These are phyloP conservation scores for Epichloe bromicola DNA, from an alignment of 2,329 filamentous ascomycete genomes.

Conservation along the genomic window DNA sequence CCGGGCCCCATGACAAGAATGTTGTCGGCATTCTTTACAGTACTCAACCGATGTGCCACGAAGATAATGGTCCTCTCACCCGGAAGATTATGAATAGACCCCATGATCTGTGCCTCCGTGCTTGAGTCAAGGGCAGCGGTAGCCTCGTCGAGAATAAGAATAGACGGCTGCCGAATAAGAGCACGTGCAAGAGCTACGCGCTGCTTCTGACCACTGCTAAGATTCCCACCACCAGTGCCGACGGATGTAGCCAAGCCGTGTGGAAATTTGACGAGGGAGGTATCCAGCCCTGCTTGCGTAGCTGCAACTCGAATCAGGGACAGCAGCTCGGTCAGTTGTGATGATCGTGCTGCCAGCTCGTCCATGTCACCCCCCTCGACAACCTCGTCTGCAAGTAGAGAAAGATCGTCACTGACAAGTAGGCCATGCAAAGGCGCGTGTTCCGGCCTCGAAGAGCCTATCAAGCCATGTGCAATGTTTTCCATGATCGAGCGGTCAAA, in stretches of 20 bases:
- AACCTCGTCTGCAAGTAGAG: background rate
- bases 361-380: background rate
- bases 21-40: constrained; percentile 10
- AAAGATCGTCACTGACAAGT: background rate
- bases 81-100: background rate
- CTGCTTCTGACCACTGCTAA: constrained; percentile 53
- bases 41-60: constrained; percentile 3
- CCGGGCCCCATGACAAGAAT: constrained; percentile 32
- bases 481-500: constrained; percentile 45
- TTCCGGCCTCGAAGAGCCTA: constrained; percentile 27
- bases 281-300: background rate
- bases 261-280: background rate
- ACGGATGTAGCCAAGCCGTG: constrained; percentile 20
- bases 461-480: constrained; percentile 32
- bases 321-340: background rate
- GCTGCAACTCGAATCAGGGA: background rate
- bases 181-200: constrained; percentile 41
- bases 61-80: constrained; percentile 1
- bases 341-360: background rate
- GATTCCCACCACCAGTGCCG: constrained; percentile 45
- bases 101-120: constrained; percentile 3
- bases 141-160: constrained; percentile 46
- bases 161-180: constrained; percentile 25
- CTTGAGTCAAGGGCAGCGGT: constrained; percentile 4
- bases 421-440: constrained; percentile 26